Base-by-base conservation (phyloP, 805 yeast species). In the Candida lessepsii region DNA sequence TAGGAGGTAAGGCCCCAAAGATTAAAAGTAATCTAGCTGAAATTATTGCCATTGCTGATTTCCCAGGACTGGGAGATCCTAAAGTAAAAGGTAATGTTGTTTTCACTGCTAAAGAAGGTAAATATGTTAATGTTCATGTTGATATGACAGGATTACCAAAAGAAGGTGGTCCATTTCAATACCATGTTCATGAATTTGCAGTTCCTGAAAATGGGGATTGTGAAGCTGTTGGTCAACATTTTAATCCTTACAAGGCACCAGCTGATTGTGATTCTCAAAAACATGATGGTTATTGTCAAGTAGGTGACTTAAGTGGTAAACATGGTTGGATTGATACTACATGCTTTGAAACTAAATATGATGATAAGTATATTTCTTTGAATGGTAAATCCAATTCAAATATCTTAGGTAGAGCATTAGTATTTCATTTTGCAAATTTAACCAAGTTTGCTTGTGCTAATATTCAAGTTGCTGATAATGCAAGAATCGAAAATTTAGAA, bases 261-360 rank as follows among this genome's bases (percentile, higher is more conserved):
- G 59, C 68, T 15, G 69, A 67, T 35, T 81, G 87, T 58, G 81
- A 73, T 39, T 49, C 58, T 19, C 65, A 67, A 41, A 65, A 65
- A 13, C 67, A 73, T 49, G 83, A 83, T 58, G 58, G 80, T 6
- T 65, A 57, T 25, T 83, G 88, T 57, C 80, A 80, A 59, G 76
- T 83, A 29, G 91, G 91, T 42, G 90, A 83, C 54, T 75, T 83
- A 51, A 76, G 86, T 25, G 91, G 91, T 31, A 83, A 83, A 57
- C 89, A 83, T 60, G 91, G 91, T 9, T 73, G 65, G 63, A 80
- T 84, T 53, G 73, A 81, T 54, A 72, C 86, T 15, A 81, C 86
- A 9, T 81, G 87, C 56, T 81, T 76, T 58, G 83, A 81, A 58
- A 65, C 78, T 20, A 68, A 70, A 44, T 84, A 80, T 57, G 62